Evolutionary conservation across 306 rosid genomes (phyloP), one percentile per base, ranked within the genome.

Genomic region (Rosa chinensis): DNA sequence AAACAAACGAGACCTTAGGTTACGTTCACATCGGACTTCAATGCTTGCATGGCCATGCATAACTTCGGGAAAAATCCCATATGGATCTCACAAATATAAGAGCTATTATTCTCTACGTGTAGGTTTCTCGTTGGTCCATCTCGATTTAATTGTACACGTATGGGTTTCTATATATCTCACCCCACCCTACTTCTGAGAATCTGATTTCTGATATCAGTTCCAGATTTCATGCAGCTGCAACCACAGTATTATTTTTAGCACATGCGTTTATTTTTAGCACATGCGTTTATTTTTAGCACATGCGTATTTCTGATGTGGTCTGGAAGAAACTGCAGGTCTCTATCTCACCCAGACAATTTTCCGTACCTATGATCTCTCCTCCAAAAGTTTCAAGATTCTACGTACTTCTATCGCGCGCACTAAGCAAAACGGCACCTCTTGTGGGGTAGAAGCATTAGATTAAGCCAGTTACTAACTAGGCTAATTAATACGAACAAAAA

Each of bases 31-130:
- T 84, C 84, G 55, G 63, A 73, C 59, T 81, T 89, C 76, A 78
- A 21, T 52, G 43, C 17, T 64, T 81, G 89, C 97, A 88, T 80
- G 90, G 83, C 82, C 84, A 80, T 68, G 86, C 81, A 72, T 81
- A 64, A 52, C 67, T 77, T 10, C 69, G 77, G 43, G 23, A 1
- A 83, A 74, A 88, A 85, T 79, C 66, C 69, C 52, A 5, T 8
- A 18, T 73, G 81, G 73, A 64, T 72, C 81, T 83, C 76, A 80
- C 88, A 84, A 82, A 32, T 1, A 32, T 32, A 32, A 2, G 37
- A 32, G 37, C 37, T 32, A 64, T 49, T n/a, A 17, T 13, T 39
- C 14, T 17, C 49, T 52, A 83, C 76, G 81, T 84, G 89, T 75
- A 80, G 28, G 40, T 11, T 75, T 70, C 48, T 67, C 37, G 72